Conservation (phyloP, 2,329 filamentous ascomycete genomes). For the Parascedosporium putredinis region DNA sequence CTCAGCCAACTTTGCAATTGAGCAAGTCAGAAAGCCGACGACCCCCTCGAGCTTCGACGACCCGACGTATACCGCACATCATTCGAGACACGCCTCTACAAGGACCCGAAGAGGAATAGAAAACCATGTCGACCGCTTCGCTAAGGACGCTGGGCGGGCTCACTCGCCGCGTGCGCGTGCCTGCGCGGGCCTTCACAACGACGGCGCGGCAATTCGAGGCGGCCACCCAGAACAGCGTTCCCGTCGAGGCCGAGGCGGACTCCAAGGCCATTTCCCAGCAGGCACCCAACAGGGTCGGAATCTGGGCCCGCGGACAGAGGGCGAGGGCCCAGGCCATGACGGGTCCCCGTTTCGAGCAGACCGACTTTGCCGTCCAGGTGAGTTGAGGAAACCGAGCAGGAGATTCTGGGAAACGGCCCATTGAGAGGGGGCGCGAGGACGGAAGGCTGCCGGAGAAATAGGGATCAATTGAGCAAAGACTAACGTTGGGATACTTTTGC, state of each 20-base stretch:
- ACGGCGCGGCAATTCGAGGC: conserved; percentile 37
- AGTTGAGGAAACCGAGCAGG: conserved; percentile 16
- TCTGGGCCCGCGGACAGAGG: conserved; percentile 83
- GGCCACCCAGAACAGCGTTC: conserved; percentile 21
- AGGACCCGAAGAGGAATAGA: background rate
- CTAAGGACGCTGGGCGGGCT: conserved; percentile 34
- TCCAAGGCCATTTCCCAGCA: conserved; percentile 34
- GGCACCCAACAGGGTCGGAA: conserved; percentile 71
- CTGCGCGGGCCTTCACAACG: conserved; percentile 36
- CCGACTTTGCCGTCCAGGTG: conserved; percentile 86
- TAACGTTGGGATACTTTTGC: background rate
- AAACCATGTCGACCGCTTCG: conserved; percentile 33
- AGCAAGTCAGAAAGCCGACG: too few species aligned
- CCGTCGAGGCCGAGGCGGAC: conserved; percentile 21
- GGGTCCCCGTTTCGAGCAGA: conserved; percentile 94
- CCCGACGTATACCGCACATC: too few species aligned
- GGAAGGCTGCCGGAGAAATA: background rate
- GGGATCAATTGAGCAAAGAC: background rate
- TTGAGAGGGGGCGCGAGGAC: background rate
- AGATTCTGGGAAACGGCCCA: too few species aligned
- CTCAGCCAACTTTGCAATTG: too few species aligned
- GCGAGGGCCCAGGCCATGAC: conserved; percentile 76
- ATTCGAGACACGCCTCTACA: background rate
- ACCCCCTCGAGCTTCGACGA: too few species aligned
- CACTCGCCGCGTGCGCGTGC: conserved; percentile 31